Evolutionary conservation across 2,329 filamentous ascomycete genomes (phyloP), one percentile per base, ranked within the genome.

Genomic region (Xylaria sp.): DNA sequence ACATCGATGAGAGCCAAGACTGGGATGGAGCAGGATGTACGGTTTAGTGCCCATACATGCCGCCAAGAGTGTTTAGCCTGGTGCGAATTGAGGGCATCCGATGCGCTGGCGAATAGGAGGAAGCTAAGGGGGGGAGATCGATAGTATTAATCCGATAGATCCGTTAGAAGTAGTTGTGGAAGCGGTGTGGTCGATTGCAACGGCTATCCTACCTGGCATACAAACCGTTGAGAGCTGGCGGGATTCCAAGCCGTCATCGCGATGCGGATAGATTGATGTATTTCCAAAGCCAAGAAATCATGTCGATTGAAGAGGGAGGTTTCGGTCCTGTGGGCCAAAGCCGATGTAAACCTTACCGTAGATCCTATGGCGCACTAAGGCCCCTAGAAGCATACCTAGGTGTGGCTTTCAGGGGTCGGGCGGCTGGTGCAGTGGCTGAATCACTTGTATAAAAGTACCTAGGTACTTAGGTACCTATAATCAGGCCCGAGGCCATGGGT

Each of bases 51-150:
- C 34, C 37, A 55, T 52, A 20, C 23, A 60, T 60, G 60, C 50
- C 6, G 61, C 60, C 62, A 61, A 69, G 56, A 54, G 44, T 65
- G 56, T 66, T 66, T 62, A 62, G 52, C 57, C 57, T 56, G 51
- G 44, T 44, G 32, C 37, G 37, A 51, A 52, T 58, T 51, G 67
- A n/a, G 12, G 25, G 65, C 41, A 28, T 52, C 10, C 28, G 28
- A 58, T 10, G 59, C 25, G 20, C 52, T 50, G 57, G 37, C 66
- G 57, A 69, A 69, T 69, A 12, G 51, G 34, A 51, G 51, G 28
- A 10, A 34, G 23, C 41, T n/a, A 46, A 8, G 56, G 13, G 37
- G 37, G 34, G 10, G 39, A 57, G 46, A 57, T n/a, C 8, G 39
- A 23, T 54, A 39, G 39, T 23, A 60, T 39, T 28, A 60, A 28